These are phyloP conservation scores for Trichoderma polysporum DNA, from an alignment of 2,329 filamentous ascomycete species.

Conservation along the genomic window DNA sequence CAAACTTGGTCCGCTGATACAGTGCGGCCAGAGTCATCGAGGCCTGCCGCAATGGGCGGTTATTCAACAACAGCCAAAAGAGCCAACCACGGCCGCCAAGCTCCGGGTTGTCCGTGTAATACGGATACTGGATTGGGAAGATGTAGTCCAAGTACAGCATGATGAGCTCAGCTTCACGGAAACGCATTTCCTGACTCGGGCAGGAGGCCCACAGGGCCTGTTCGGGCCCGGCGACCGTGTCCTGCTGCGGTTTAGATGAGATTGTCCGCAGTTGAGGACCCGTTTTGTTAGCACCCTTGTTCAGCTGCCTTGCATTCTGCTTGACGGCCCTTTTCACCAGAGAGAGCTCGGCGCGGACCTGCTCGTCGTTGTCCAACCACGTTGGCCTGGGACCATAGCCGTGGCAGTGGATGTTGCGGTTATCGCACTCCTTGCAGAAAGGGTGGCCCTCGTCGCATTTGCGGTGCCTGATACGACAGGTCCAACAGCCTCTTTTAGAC, in stretches of 20 bases:
- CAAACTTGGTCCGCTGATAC: conserved; percentile 16
- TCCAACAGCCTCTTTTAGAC: conserved; percentile 18
- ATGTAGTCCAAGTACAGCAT: conserved; percentile 19
- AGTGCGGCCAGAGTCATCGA: conserved; percentile 13
- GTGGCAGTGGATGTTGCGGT: conserved; percentile 17
- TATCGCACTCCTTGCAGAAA: conserved; percentile 11
- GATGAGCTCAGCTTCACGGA: conserved; percentile 17
- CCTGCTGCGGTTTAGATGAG: neutral
- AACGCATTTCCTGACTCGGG: conserved; percentile 16
- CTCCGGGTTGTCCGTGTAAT: conserved; percentile 11
- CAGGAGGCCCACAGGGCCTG: conserved; percentile 13
- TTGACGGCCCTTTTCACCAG: conserved; percentile 13
- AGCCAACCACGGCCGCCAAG: conserved; percentile 14
- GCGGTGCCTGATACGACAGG: conserved; percentile 16
- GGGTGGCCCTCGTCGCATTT: conserved; percentile 16
- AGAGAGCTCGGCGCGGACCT: conserved; percentile 16
- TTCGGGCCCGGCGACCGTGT: neutral
- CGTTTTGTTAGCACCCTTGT: conserved; percentile 1
- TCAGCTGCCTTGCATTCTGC: conserved; percentile 8
- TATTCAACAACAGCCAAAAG: conserved; percentile 12
- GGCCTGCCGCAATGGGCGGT: conserved; percentile 9
- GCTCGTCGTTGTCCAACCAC: conserved; percentile 10
- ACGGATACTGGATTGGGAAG: conserved; percentile 17
- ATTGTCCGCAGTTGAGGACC: conserved; percentile 1
- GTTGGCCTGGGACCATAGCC: conserved; percentile 6